Conservation (phyloP, 164 flowering plant species). For the Vitis riparia region DNA sequence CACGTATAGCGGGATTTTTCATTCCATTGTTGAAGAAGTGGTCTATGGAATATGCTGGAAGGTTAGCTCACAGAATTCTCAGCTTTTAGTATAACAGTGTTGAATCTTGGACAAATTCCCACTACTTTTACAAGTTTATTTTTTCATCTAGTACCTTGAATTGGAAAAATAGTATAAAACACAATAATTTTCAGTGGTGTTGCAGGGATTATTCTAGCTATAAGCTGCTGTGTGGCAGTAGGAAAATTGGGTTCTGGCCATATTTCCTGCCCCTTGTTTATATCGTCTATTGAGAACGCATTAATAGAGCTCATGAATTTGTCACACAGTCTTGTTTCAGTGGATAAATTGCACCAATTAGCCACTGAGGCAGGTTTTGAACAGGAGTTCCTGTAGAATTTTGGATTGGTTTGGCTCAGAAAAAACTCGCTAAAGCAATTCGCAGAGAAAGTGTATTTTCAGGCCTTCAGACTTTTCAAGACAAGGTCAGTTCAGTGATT, state of each 20-base stretch:
- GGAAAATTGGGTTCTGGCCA: constrained; percentile 47
- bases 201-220: constrained; percentile 61
- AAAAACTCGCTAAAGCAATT: constrained; percentile 51
- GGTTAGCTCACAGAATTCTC: constrained; percentile 32
- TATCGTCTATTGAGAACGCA: constrained; percentile 32
- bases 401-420: constrained; percentile 60
- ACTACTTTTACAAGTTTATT: too few species aligned
- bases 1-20: constrained; percentile 45
- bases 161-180: constrained; percentile 18
- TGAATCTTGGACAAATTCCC: too few species aligned
- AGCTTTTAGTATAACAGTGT: background rate
- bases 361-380: constrained; percentile 66
- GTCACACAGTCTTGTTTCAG: constrained; percentile 34
- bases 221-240: constrained; percentile 54
- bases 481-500: constrained; percentile 37
- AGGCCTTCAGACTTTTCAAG: constrained; percentile 17
- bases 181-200: constrained; percentile 30
- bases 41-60: constrained; percentile 48
- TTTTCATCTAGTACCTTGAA: background rate
- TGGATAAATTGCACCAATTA: constrained; percentile 45
- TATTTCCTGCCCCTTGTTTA: constrained; percentile 32
- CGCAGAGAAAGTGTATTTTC: constrained; percentile 38
- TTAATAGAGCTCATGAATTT: constrained; percentile 46
- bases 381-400: constrained; percentile 54
- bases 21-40: constrained; percentile 45